A percentile compares a stretch with the other conserved stretches of the same genome.
These are phyloP conservation scores for Mucor irregularis DNA, from an alignment of 371 early-diverging fungal genomes.

Conservation along the genomic window DNA sequence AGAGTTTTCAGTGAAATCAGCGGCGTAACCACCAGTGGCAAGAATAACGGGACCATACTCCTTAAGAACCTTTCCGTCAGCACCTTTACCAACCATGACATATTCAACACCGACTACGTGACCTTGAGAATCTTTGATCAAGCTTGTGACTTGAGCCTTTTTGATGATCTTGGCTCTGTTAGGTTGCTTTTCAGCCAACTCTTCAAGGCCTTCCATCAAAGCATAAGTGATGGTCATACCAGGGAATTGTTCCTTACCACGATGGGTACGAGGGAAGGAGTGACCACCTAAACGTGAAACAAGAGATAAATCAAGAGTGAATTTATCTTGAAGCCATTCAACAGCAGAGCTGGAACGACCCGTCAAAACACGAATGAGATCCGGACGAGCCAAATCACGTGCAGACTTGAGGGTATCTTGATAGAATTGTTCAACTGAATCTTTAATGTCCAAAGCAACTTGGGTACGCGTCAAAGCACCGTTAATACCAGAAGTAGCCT, in stretches of 20 bases:
- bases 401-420: constrained; percentile 90
- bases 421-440: constrained; percentile 85
- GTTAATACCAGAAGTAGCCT: constrained; percentile 98
- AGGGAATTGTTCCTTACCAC: constrained; percentile 93
- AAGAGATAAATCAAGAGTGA: constrained; percentile 83
- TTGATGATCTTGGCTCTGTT: constrained; percentile 75
- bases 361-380: constrained; percentile 86
- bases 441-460: constrained; percentile 66
- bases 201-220: constrained; percentile 86
- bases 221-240: constrained; percentile 97
- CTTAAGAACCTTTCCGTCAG: constrained; percentile 55
- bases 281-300: constrained; percentile 92
- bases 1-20: constrained; percentile 68
- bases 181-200: constrained; percentile 68
- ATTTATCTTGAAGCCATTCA: constrained; percentile 92
- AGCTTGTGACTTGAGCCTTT: constrained; percentile 72
- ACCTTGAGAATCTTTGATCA: constrained; percentile 59
- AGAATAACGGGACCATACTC: constrained; percentile 83
- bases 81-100: constrained; percentile 54
- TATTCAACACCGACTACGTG: constrained; percentile 85
- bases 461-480: constrained; percentile 88
- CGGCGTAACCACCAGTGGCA: constrained; percentile 93
- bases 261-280: constrained; percentile 89
- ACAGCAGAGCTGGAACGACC: constrained; percentile 87
- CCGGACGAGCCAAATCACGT: constrained; percentile 80